Evolutionary conservation across 345 rosid species (phyloP).

Genomic region (Gossypium stocksii): DNA sequence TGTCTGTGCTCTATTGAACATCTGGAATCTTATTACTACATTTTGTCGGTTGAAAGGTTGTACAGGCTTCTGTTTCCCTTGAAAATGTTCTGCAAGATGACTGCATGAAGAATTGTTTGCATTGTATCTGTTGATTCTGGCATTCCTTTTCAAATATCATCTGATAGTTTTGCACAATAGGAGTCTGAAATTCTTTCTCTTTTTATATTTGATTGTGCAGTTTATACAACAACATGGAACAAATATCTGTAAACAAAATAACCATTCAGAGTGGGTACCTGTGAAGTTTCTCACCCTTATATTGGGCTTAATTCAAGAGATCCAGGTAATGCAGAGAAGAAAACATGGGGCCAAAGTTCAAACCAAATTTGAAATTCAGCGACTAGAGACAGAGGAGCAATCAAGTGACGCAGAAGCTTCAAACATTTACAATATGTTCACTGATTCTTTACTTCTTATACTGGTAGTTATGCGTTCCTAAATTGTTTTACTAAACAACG

Average conservation of each 20-base stretch:
- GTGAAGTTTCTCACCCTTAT: constrained; percentile 59
- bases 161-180: not conserved
- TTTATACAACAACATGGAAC: constrained; percentile 44
- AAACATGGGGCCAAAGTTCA: constrained; percentile 27
- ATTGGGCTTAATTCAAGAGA: constrained; percentile 58
- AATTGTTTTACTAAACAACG: constrained; percentile 1
- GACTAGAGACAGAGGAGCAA: constrained; percentile 30
- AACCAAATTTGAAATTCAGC: constrained; percentile 19
- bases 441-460: constrained; percentile 33
- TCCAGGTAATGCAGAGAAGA: constrained; percentile 50
- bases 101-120: not conserved
- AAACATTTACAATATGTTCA: constrained; percentile 36
- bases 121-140: not conserved
- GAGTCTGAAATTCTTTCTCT: constrained; percentile 15
- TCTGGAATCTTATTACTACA: not conserved
- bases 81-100: not conserved
- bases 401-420: constrained; percentile 33
- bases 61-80: not conserved
- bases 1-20: not conserved
- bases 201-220: constrained; percentile 38
- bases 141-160: not conserved
- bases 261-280: constrained; percentile 37
- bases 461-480: constrained; percentile 45
- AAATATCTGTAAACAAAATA: constrained; percentile 43
- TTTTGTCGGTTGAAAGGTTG: not conserved